phyloP scores from a whole-genome alignment of 2,329 filamentous ascomycete species.

The Aspergillus novoparasiticus region DNA sequence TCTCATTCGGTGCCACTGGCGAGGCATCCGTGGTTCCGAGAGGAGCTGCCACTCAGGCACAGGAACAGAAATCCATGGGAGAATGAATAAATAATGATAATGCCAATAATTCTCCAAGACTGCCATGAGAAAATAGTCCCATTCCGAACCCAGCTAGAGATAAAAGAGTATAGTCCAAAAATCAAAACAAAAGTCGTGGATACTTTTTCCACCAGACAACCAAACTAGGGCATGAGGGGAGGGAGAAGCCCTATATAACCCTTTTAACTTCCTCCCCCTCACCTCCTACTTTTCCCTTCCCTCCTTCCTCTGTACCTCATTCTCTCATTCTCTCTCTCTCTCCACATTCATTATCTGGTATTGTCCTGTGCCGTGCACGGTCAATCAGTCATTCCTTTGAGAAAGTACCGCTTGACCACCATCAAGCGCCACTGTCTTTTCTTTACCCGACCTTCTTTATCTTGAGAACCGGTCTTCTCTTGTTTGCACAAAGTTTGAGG shows the following conservation, averaged over 20 bases:
- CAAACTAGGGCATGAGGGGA: neutral
- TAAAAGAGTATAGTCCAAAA: neutral
- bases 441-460: slow-evolving; percentile 17
- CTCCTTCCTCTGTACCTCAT: neutral
- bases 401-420: neutral
- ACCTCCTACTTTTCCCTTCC: neutral
- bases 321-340: neutral
- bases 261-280: neutral
- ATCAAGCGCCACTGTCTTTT: slow-evolving; percentile 2
- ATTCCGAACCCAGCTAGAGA: neutral
- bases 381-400: slow-evolving; percentile 31
- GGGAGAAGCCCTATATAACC: neutral
- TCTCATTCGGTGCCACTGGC: neutral
- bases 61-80: neutral
- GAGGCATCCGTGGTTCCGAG: neutral
- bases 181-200: neutral
- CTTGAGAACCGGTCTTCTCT: slow-evolving; percentile 27
- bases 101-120: too few relatives aligned
- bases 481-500: slow-evolving; percentile 2
- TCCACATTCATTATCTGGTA: slow-evolving; percentile 9
- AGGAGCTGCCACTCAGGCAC: neutral
- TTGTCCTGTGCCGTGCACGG: slow-evolving; percentile 38
- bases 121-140: neutral
- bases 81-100: too few relatives aligned
- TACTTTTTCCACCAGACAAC: neutral